Conservation (phyloP, 108 stramenopile species). For the Conticribra weissflogii region DNA sequence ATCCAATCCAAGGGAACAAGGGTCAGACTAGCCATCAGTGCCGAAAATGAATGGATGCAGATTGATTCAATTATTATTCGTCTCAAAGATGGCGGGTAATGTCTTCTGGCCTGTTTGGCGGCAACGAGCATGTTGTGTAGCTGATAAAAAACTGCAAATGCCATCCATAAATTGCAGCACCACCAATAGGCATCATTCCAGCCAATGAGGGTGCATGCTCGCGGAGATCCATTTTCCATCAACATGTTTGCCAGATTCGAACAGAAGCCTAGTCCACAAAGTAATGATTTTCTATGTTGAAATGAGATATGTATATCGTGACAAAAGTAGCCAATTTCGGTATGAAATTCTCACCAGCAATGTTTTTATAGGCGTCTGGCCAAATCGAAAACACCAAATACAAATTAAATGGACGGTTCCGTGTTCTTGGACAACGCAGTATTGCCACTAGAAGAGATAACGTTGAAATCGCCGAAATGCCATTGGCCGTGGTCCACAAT, state of each 20-base stretch:
- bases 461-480: slow-evolving; percentile 29
- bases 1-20: slow-evolving; percentile 20
- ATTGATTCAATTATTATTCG: slow-evolving; percentile 18
- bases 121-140: slow-evolving; percentile 23
- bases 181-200: slow-evolving; percentile 47
- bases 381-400: slow-evolving; percentile 36
- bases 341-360: slow-evolving; percentile 14
- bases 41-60: slow-evolving; percentile 29
- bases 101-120: slow-evolving; percentile 9
- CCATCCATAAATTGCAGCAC: slow-evolving; percentile 43
- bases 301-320: too few species aligned
- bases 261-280: slow-evolving; percentile 6
- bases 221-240: slow-evolving; percentile 10
- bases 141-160: slow-evolving; percentile 20
- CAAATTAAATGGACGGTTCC: slow-evolving; percentile 29
- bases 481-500: slow-evolving; percentile 39
- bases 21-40: slow-evolving; percentile 22
- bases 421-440: slow-evolving; percentile 30
- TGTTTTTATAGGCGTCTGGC: slow-evolving; percentile 40
- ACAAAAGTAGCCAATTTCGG: too few species aligned
- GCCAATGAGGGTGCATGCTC: slow-evolving; percentile 28
- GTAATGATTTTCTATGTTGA: neutral
- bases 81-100: slow-evolving; percentile 22
- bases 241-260: slow-evolving; percentile 29
- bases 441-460: slow-evolving; percentile 25